These are phyloP conservation scores for Suillus cothurnatus DNA, from an alignment of 768 basidiomycete species.

Conservation along the genomic window DNA sequence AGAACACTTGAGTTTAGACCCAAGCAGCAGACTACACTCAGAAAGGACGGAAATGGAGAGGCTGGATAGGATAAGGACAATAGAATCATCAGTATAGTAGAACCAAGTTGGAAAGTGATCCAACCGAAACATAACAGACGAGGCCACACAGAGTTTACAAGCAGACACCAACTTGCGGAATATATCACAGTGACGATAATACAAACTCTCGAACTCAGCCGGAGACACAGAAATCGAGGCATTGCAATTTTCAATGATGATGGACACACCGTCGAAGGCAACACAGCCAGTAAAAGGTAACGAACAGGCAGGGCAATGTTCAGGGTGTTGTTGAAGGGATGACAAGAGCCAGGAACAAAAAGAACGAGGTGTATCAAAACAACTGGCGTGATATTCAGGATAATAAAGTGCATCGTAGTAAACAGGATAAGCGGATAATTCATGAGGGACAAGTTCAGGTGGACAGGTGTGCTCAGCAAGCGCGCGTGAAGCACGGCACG, in stretches of 20 bases:
- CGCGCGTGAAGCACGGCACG: not conserved
- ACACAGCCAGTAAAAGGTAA: not conserved
- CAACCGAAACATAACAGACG: not conserved
- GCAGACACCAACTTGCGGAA: not conserved
- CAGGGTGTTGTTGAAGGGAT: not conserved
- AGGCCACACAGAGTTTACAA: not conserved
- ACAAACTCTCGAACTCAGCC: not conserved
- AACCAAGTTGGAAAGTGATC: not conserved
- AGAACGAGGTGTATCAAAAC: not conserved
- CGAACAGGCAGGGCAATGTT: not conserved
- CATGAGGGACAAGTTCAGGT: not conserved
- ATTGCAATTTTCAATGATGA: not conserved
- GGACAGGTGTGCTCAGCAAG: not conserved
- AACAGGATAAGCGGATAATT: not conserved
- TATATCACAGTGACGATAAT: not conserved
- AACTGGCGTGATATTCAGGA: not conserved
- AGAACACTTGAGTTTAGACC: no score
- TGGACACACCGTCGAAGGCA: not conserved
- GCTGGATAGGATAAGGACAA: no score
- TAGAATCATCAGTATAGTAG: not conserved
- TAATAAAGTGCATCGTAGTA: not conserved
- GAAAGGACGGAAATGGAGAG: no score
- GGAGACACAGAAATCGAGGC: not conserved
- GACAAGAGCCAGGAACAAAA: not conserved
- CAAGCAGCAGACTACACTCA: no score